Evolutionary conservation across 805 yeast species (phyloP).

Genomic region (Yarrowia bubula): DNA sequence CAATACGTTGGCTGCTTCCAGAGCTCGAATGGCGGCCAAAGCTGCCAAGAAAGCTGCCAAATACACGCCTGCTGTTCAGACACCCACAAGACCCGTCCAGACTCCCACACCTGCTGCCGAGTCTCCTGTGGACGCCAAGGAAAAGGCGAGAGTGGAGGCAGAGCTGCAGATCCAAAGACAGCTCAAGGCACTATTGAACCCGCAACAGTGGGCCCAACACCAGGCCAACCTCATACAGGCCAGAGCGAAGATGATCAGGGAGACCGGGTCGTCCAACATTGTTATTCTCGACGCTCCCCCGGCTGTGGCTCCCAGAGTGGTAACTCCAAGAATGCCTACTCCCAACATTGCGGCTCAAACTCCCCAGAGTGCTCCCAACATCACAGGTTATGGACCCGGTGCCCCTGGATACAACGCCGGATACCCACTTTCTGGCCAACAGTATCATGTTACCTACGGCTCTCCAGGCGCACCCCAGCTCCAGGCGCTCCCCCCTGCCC

Average conservation of each 20-base stretch:
- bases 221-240: neutral
- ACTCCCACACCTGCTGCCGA: too few species aligned
- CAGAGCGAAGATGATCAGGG: neutral
- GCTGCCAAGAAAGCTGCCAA: too few species aligned
- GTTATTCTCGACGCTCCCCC: neutral
- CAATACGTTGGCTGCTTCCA: too few species aligned
- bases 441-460: too few species aligned
- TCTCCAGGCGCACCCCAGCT: too few species aligned
- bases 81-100: too few species aligned
- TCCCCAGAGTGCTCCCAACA: neutral
- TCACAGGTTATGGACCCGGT: neutral
- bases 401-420: neutral
- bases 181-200: neutral
- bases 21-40: too few species aligned
- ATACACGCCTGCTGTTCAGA: too few species aligned
- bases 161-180: neutral
- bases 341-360: neutral
- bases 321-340: neutral
- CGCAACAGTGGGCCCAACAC: slow-evolving; percentile 3
- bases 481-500: too few species aligned
- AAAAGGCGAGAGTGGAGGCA: neutral
- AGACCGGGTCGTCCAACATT: neutral
- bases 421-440: too few species aligned
- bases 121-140: neutral
- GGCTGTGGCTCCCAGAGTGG: neutral